Evolutionary conservation across 768 basidiomycete genomes (phyloP).

Genomic region (Russula ochroleuca): DNA sequence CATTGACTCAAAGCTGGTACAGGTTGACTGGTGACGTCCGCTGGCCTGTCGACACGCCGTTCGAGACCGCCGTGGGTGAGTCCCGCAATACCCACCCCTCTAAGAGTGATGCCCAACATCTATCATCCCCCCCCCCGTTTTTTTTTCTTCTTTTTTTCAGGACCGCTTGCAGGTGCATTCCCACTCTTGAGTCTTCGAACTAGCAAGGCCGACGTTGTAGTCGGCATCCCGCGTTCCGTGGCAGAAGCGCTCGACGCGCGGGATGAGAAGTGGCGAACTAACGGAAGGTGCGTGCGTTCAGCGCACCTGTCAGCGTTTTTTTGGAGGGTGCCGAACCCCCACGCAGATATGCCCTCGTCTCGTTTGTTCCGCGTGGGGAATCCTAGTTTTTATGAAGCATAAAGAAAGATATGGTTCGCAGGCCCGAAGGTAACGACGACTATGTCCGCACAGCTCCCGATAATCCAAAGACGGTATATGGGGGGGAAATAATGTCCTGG

Average conservation of each 20-base stretch:
- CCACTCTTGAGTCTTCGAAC: conserved; percentile 83
- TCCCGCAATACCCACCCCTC: not conserved
- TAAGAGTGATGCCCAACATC: not conserved
- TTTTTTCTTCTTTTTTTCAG: conserved; percentile 35
- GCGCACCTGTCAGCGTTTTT: not conserved
- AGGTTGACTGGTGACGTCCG: conserved; percentile 85
- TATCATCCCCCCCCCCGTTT: not conserved
- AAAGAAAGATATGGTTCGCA: conserved; percentile 33
- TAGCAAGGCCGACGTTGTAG: conserved; percentile 93
- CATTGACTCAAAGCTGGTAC: conserved; percentile 8
- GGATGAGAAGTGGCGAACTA: conserved; percentile 70
- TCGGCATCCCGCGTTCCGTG: conserved; percentile 66
- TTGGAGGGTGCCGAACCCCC: not conserved
- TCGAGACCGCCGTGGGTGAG: conserved; percentile 66
- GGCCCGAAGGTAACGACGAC: conserved; percentile 79
- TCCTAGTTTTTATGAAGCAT: not conserved
- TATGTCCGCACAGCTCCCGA: conserved; percentile 75
- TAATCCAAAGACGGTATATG: conserved; percentile 81
- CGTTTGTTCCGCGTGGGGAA: conserved; percentile 8
- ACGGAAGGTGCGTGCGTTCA: conserved; percentile 57
- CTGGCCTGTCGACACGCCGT: conserved; percentile 82
- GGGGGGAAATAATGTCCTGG: not conserved
- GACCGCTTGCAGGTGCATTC: conserved; percentile 74
- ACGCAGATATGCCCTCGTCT: conserved; percentile 21
- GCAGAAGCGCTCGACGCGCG: conserved; percentile 63